Conservation (phyloP, 2,329 filamentous ascomycete species). For the Phoma herbarum region DNA sequence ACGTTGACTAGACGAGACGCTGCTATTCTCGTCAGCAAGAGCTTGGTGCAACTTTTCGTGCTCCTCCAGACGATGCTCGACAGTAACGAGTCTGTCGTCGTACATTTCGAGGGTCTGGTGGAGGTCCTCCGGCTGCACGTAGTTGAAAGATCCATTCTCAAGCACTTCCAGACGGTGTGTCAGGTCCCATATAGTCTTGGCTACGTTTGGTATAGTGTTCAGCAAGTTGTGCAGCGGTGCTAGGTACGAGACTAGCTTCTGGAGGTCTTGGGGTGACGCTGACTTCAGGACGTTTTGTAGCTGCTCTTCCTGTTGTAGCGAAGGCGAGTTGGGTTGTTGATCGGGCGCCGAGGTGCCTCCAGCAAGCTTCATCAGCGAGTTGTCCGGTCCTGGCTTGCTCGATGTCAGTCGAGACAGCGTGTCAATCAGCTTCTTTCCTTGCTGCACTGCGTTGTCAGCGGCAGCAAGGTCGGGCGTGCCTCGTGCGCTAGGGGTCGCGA, state of each 20-base stretch:
- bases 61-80: constrained; percentile 65
- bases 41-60: constrained; percentile 49
- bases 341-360: constrained; percentile 30
- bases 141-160: constrained; percentile 75
- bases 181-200: constrained; percentile 65
- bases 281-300: constrained; percentile 41
- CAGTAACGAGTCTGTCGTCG: constrained; percentile 73
- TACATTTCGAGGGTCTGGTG: constrained; percentile 72
- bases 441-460: constrained; percentile 48
- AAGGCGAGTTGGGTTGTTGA: constrained; percentile 37
- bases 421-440: constrained; percentile 48
- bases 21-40: constrained; percentile 43
- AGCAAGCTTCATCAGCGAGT: constrained; percentile 27
- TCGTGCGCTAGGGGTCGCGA: constrained; percentile 56
- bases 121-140: constrained; percentile 72
- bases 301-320: constrained; percentile 40
- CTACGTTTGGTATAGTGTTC: constrained; percentile 50
- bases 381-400: constrained; percentile 28
- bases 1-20: constrained; percentile 36
- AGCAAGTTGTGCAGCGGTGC: constrained; percentile 49
- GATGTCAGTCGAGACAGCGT: constrained; percentile 39
- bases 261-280: constrained; percentile 45
- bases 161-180: constrained; percentile 72
- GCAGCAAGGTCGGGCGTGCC: constrained; percentile 53
- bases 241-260: constrained; percentile 49